phyloP scores from a whole-genome alignment of 495 filamentous ascomycete species.

The Trypethelium eluteriae region DNA sequence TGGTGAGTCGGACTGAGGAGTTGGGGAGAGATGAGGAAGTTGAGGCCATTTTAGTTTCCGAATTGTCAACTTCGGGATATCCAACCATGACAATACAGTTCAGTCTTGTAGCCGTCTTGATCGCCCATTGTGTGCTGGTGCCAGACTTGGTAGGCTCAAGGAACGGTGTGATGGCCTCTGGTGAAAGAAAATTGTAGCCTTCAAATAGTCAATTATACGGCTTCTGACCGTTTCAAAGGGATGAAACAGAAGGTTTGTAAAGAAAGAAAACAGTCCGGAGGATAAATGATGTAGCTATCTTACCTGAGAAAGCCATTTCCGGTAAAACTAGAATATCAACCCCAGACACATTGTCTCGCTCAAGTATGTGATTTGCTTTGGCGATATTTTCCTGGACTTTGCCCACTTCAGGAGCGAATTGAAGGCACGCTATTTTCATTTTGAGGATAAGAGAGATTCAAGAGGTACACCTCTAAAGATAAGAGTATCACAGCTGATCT shows the following conservation, averaged over 20 bases:
- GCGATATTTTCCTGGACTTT: conserved; percentile 69
- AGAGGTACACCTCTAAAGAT: no score
- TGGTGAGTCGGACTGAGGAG: conserved; percentile 26
- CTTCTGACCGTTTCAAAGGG: conserved; percentile 1
- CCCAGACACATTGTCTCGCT: conserved; percentile 38
- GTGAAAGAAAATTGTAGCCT: conserved; percentile 89
- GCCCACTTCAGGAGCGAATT: conserved; percentile 67
- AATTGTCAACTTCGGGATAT: conserved; percentile 61
- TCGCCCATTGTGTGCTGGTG: conserved; percentile 72
- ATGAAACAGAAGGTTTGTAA: conserved; percentile 5
- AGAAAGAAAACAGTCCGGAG: not conserved
- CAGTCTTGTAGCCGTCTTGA: conserved; percentile 59
- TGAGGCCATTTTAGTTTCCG: conserved; percentile 28
- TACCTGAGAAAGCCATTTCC: conserved; percentile 83
- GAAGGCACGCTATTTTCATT: conserved; percentile 78
- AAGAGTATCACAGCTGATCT: no score
- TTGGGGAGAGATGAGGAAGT: conserved; percentile 32
- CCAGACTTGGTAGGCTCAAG: conserved; percentile 73
- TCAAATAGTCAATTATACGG: conserved; percentile 12
- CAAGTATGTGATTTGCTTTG: conserved; percentile 63
- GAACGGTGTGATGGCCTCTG: conserved; percentile 66
- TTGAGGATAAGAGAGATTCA: conserved; percentile 4
- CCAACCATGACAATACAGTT: conserved; percentile 78
- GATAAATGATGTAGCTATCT: conserved; percentile 22
- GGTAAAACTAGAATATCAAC: conserved; percentile 73